phyloP scores from a whole-genome alignment of 106 monocot genomes.

The Dioscorea alata region DNA sequence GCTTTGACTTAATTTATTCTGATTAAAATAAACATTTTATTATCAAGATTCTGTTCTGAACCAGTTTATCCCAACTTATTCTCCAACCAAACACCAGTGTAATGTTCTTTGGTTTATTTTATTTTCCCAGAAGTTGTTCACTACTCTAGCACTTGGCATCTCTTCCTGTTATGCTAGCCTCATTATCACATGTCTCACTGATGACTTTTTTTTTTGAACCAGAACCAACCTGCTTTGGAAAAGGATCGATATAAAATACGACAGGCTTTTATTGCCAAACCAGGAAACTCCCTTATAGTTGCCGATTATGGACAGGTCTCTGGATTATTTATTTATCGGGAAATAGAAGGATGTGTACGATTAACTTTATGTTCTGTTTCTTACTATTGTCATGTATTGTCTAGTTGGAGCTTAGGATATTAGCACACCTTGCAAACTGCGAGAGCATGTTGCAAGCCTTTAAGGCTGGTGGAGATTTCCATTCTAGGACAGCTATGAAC shows the following conservation, averaged over 20 bases:
- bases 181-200: not conserved
- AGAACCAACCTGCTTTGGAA: slow-evolving; percentile 99
- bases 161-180: too few relatives aligned
- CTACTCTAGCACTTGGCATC: too few relatives aligned
- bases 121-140: too few relatives aligned
- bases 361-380: not conserved
- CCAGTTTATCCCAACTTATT: too few relatives aligned
- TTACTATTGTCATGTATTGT: not conserved
- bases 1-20: too few relatives aligned
- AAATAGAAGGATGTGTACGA: not conserved
- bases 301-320: slow-evolving; percentile 99
- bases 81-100: too few relatives aligned
- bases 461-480: slow-evolving; percentile 95
- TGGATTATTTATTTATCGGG: not conserved
- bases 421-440: slow-evolving; percentile 92
- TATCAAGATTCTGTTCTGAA: too few relatives aligned
- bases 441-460: slow-evolving; percentile 95
- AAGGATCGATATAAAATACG: slow-evolving; percentile 98
- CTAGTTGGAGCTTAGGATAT: slow-evolving; percentile 93
- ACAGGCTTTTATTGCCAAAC: slow-evolving; percentile 89
- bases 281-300: slow-evolving; percentile 89
- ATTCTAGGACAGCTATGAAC: slow-evolving; percentile 99
- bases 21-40: too few relatives aligned
- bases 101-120: too few relatives aligned
- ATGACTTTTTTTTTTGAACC: not conserved